Evolutionary conservation across 2,329 filamentous ascomycete species (phyloP), one percentile per base, ranked within the genome.

Genomic region (Penicillium oxalicum): DNA sequence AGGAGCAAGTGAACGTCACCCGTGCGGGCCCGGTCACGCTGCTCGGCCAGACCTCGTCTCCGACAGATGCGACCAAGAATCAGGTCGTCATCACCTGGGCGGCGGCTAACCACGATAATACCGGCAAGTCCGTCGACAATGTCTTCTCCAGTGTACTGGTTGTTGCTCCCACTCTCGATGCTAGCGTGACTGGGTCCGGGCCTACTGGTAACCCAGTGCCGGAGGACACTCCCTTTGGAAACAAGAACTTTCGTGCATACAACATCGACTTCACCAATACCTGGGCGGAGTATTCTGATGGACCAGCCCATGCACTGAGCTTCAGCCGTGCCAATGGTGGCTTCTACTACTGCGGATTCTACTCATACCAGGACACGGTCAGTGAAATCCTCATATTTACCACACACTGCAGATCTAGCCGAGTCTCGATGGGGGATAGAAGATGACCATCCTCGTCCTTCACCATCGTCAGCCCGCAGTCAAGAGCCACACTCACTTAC

Each of bases 221-320:
- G 0, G 71, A 65, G 0, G 76, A 72, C 40, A 86, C 83, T 0
- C 81, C 82, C 0, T 84, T 85, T 52, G 83, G 83, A 2, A 83
- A 78, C 59, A 62, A 56, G 0, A 76, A 86, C 60, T 86, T 87
- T 63, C 73, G 82, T 7, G 80, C 76, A 0, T 86, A 87, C 64
- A 86, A 86, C 57, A 69, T 87, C 35, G 78, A 87, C 59, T 81
- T 86, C 54, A 70, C 77, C 18, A 87, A 87, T 56, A 74, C 79
- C 39, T 83, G 74, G 56, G 68, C 72, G 0, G 76, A 77, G 27
- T 72, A 71, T 48, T 66, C 76, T 1, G 73, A 73, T 33, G 81
- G 81, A 0, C 83, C 82, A 0, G 73, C 77, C 3, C 74, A 84
- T 36, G 82, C 83, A 0, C 59, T 86, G 5, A 80, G 77, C 13